Base-by-base conservation (phyloP, 2,329 filamentous ascomycete species). In the Beauveria caledonica region DNA sequence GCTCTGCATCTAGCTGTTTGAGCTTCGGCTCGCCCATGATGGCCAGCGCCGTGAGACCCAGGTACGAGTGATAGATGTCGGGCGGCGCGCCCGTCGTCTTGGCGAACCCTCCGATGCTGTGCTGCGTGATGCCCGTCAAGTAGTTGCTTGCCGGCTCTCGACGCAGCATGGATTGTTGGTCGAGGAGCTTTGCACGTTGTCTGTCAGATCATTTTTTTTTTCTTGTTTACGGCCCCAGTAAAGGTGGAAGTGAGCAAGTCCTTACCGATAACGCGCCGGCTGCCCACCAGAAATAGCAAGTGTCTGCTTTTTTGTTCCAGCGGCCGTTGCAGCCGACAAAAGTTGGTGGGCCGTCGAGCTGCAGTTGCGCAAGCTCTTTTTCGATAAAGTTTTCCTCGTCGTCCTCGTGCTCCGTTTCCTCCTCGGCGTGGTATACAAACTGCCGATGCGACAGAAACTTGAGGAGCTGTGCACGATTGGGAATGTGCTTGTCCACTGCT, bases 281-380 rank as follows among this genome's bases (percentile, higher is more conserved):
- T 0, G 90, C 90, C 94, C 94, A 99, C 79, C 93, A 99, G 23
- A 86, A 88, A 73, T 99, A 99, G 75, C 94, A 99, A 0, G 94
- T 97, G 74, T 99, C 94, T 10, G 90, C 89, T 52, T 87, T 81
- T 73, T 99, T 99, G 76, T 96, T 97, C 70, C 85, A 86, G 54
- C 94, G 86, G 27, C 94, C 94, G 68, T 95, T 96, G 75, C 95
- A 92, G 10, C 92, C 94, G 1, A 90, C 81, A 68, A 81, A 82
- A 10, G 76, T 73, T 21, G 64, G 69, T 3, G 51, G 62, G 3
- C 72, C 68, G 11, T 71, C 68, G 1, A 75, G 61, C 3, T 67
- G 67, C 23, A 77, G 66, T 6, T 69, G 67, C 0, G 72, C 72
- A n/a, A 78, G 66, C 52, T 71, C 67, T 1, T 68, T 58, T 62